Conservation (phyloP, 768 basidiomycete genomes). For the Cystobasidium ongulense region DNA sequence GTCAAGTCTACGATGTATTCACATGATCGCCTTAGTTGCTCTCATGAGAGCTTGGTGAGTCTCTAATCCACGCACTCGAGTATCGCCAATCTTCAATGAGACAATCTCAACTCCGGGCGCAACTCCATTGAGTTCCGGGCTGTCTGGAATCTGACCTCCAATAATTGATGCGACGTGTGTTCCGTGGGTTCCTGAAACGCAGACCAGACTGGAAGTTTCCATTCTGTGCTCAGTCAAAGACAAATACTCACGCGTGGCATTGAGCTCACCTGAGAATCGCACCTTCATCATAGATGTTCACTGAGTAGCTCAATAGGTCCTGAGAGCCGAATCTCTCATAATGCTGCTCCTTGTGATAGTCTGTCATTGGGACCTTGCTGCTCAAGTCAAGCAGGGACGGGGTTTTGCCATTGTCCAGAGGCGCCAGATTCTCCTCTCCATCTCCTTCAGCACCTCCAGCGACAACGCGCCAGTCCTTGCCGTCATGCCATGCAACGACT, state of each 20-base stretch:
- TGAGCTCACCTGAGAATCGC: slow-evolving; percentile 16
- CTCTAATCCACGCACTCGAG: slow-evolving; percentile 20
- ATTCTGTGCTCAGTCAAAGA: not conserved
- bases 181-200: slow-evolving; percentile 25
- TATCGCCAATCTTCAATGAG: slow-evolving; percentile 33
- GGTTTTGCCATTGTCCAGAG: not conserved
- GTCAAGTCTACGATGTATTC: not conserved
- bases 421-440: slow-evolving; percentile 3
- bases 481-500: slow-evolving; percentile 31
- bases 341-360: slow-evolving; percentile 27
- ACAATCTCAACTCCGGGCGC: slow-evolving; percentile 33
- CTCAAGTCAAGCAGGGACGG: slow-evolving; percentile 14
- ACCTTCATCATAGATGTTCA: slow-evolving; percentile 32
- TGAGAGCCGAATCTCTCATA: slow-evolving; percentile 31
- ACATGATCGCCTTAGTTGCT: slow-evolving; percentile 28
- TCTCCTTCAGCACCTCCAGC: slow-evolving; percentile 33
- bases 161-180: slow-evolving; percentile 32
- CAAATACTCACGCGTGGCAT: not conserved
- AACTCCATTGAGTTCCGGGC: slow-evolving; percentile 32
- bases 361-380: slow-evolving; percentile 22
- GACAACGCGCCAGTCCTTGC: slow-evolving; percentile 22
- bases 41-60: slow-evolving; percentile 32
- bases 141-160: slow-evolving; percentile 4
- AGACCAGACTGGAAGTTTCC: not conserved
- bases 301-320: slow-evolving; percentile 29